Conservation (phyloP, 2,329 filamentous ascomycete species). For the Massarina eburnea region DNA sequence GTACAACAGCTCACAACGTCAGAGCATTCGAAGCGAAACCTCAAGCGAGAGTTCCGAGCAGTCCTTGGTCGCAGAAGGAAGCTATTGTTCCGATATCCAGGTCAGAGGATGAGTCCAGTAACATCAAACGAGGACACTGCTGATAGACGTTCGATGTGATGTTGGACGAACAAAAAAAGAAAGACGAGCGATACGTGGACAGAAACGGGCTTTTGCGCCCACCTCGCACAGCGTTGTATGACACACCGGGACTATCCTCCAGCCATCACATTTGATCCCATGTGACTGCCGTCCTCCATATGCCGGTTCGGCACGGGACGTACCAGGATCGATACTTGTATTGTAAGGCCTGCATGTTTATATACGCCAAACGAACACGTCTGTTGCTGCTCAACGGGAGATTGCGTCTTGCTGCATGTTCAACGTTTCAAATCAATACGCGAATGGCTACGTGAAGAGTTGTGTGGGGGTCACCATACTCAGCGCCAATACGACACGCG, state of each 20-base stretch:
- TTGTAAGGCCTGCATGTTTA: neutral
- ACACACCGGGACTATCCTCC: slow-evolving; percentile 20
- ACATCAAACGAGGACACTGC: slow-evolving; percentile 24
- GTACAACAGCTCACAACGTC: slow-evolving; percentile 21
- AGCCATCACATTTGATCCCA: slow-evolving; percentile 18
- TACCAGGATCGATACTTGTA: slow-evolving; percentile 2
- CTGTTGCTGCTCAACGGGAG: slow-evolving; percentile 1
- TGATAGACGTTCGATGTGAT: slow-evolving; percentile 12
- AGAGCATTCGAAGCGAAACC: slow-evolving; percentile 9
- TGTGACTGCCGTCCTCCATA: slow-evolving; percentile 18
- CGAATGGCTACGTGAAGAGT: slow-evolving; percentile 25
- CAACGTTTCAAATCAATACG: slow-evolving; percentile 25
- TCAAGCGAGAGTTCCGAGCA: slow-evolving; percentile 12
- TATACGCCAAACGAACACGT: neutral
- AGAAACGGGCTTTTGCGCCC: slow-evolving; percentile 13
- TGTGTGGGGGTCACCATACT: neutral
- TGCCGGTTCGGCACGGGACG: slow-evolving; percentile 10
- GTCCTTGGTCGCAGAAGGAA: slow-evolving; percentile 15
- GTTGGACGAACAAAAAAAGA: slow-evolving; percentile 10
- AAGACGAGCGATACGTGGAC: slow-evolving; percentile 12
- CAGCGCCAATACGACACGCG: slow-evolving; percentile 35
- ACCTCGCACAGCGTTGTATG: slow-evolving; percentile 28
- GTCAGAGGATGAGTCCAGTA: slow-evolving; percentile 33
- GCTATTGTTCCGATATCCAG: slow-evolving; percentile 32
- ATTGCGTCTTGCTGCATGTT: slow-evolving; percentile 13